phyloP scores from a whole-genome alignment of 75 land plant genomes.

The Ceratopteris richardii region DNA sequence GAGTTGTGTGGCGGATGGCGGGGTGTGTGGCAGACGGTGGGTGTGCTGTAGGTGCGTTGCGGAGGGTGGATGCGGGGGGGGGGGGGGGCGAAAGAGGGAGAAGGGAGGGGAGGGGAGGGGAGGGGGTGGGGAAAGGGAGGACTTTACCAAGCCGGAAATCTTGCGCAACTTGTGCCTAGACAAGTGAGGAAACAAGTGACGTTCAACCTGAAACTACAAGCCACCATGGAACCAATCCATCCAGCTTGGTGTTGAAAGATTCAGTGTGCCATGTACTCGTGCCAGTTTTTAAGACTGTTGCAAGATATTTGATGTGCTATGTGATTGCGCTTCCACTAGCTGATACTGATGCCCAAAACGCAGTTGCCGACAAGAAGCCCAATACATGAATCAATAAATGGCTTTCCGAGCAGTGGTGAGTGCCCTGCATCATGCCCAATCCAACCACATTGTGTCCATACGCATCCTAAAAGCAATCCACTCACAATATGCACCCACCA shows the following conservation, averaged over 20 bases:
- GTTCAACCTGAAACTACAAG: slow-evolving; percentile 74
- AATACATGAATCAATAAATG: slow-evolving; percentile 19
- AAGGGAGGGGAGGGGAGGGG: too few relatives aligned
- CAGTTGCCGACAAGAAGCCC: slow-evolving; percentile 52
- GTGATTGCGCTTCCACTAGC: slow-evolving; percentile 85
- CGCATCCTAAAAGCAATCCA: slow-evolving; percentile 44
- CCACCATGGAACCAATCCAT: slow-evolving; percentile 90
- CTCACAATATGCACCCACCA: slow-evolving; percentile 32
- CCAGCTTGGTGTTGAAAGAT: slow-evolving; percentile 46
- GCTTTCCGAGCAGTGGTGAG: slow-evolving; percentile 34
- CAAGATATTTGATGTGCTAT: slow-evolving; percentile 71
- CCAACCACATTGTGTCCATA: slow-evolving; percentile 67
- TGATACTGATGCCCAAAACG: slow-evolving; percentile 64
- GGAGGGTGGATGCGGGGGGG: too few relatives aligned
- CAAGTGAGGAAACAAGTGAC: slow-evolving; percentile 62
- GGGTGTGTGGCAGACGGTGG: too few relatives aligned
- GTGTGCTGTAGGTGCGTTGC: too few relatives aligned
- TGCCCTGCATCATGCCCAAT: slow-evolving; percentile 81
- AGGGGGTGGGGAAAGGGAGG: too few relatives aligned
- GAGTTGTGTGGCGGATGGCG: too few relatives aligned
- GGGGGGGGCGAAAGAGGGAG: too few relatives aligned
- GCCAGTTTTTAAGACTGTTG: slow-evolving; percentile 60
- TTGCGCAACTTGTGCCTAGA: slow-evolving; percentile 64
- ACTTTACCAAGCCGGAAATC: slow-evolving; percentile 37
- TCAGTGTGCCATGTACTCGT: slow-evolving; percentile 53